Evolutionary conservation across 129 eudicot genomes (phyloP).

Genomic region (Mikania micrantha): DNA sequence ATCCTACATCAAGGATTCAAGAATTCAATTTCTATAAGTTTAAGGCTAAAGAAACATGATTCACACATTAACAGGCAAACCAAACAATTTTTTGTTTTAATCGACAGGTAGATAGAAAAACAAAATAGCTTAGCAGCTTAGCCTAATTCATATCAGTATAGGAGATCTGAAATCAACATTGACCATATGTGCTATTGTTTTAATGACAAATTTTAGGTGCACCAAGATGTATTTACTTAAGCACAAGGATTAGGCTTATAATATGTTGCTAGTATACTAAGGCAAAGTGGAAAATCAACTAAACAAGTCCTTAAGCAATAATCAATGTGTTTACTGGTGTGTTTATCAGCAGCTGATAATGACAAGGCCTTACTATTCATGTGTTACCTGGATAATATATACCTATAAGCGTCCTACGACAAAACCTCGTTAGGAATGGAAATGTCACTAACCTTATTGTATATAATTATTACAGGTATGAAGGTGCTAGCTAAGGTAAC

Average conservation of each 20-base stretch:
- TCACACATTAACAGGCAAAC: not conserved
- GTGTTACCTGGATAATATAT: not conserved
- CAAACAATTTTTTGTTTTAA: not conserved
- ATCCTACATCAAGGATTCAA: slow-evolving; percentile 37
- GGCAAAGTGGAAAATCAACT: not conserved
- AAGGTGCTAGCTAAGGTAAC: not conserved
- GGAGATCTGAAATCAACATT: not conserved
- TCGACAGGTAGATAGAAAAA: not conserved
- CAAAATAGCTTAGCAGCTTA: not conserved
- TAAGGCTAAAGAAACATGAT: not conserved
- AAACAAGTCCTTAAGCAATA: not conserved
- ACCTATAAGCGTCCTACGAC: too few species aligned
- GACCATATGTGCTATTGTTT: not conserved
- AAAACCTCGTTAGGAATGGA: too few species aligned
- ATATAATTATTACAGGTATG: too few species aligned
- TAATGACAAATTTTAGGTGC: not conserved
- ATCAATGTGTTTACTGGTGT: not conserved
- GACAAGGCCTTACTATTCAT: not conserved
- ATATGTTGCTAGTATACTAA: not conserved
- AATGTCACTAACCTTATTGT: too few species aligned
- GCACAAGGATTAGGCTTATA: not conserved
- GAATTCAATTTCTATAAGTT: not conserved
- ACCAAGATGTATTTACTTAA: not conserved
- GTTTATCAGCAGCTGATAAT: not conserved
- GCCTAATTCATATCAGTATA: not conserved